These are phyloP conservation scores for Saccharomyces eubayanus DNA, from an alignment of 805 yeast species.

Conservation along the genomic window DNA sequence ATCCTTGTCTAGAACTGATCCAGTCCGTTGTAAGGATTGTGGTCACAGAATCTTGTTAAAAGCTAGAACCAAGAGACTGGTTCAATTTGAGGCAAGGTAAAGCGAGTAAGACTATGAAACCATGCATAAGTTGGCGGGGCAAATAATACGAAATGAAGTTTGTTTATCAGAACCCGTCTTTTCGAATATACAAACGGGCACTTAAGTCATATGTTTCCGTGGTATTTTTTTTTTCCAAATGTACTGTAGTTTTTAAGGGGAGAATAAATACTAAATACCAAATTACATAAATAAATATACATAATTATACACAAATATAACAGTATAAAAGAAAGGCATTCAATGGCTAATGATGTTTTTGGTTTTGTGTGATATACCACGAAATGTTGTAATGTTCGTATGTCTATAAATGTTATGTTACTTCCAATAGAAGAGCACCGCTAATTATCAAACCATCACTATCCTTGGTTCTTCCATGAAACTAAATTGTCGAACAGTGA, in stretches of 20 bases:
- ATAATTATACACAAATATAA: background rate
- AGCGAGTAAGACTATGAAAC: background rate
- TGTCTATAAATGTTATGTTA: background rate
- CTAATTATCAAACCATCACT: slow-evolving; percentile 9
- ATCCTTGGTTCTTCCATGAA: slow-evolving; percentile 23
- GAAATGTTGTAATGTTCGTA: background rate
- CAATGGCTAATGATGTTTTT: background rate
- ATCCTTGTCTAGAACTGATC: slow-evolving; percentile 84
- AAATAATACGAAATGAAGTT: background rate
- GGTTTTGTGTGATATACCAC: background rate
- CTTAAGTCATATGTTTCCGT: background rate
- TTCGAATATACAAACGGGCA: background rate
- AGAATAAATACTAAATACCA: background rate
- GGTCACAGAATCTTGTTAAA: slow-evolving; percentile 96
- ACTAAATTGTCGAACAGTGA: slow-evolving; percentile 54
- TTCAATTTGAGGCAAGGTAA: slow-evolving; percentile 74
- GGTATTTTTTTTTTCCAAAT: background rate
- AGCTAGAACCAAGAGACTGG: slow-evolving; percentile 97
- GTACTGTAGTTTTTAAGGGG: background rate
- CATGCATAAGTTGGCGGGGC: background rate
- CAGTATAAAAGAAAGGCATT: background rate
- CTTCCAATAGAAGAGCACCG: background rate
- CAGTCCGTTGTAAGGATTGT: slow-evolving; percentile 96
- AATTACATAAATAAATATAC: background rate
- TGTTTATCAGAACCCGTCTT: background rate